phyloP scores from a whole-genome alignment of 192 early-diverging fungal species.

The Gigaspora rosea region DNA sequence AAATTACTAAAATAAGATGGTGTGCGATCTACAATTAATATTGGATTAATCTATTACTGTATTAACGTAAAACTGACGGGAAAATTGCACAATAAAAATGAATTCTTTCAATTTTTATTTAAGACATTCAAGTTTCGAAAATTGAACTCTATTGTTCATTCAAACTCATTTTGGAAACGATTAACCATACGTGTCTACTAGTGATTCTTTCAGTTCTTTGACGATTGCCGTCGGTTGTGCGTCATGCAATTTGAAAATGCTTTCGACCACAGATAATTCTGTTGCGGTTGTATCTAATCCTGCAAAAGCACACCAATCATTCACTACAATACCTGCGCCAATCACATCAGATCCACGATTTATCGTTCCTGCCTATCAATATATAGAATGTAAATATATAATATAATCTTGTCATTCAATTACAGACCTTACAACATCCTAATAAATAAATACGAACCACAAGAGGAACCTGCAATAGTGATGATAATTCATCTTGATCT shows the following conservation, averaged over 20 bases:
- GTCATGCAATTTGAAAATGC: constrained; percentile 97
- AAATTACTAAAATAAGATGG: too few species aligned
- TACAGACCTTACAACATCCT: neutral
- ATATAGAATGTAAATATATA: neutral
- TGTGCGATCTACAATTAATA: too few species aligned
- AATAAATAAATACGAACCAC: constrained; percentile 53
- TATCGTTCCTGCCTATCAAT: constrained; percentile 84
- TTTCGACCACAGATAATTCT: constrained; percentile 95
- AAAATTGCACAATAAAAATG: too few species aligned
- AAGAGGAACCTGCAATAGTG: constrained; percentile 93
- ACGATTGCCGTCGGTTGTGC: constrained; percentile 88
- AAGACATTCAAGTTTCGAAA: too few species aligned
- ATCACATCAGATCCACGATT: constrained; percentile 98
- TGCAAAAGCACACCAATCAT: constrained; percentile 98
- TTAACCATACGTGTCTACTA: constrained; percentile 84
- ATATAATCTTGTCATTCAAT: neutral
- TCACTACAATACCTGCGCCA: constrained; percentile 95
- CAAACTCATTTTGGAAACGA: neutral
- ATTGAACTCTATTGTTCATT: too few species aligned
- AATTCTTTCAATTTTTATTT: too few species aligned
- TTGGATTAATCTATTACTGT: too few species aligned
- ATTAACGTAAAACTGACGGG: too few species aligned
- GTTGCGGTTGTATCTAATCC: constrained; percentile 96
- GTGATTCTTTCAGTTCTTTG: constrained; percentile 88
- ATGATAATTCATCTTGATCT: constrained; percentile 98